A percentile compares a stretch with the other conserved stretches of the same genome.
These are phyloP conservation scores for Naganishia randhawae DNA, from an alignment of 768 basidiomycete species.

Conservation along the genomic window DNA sequence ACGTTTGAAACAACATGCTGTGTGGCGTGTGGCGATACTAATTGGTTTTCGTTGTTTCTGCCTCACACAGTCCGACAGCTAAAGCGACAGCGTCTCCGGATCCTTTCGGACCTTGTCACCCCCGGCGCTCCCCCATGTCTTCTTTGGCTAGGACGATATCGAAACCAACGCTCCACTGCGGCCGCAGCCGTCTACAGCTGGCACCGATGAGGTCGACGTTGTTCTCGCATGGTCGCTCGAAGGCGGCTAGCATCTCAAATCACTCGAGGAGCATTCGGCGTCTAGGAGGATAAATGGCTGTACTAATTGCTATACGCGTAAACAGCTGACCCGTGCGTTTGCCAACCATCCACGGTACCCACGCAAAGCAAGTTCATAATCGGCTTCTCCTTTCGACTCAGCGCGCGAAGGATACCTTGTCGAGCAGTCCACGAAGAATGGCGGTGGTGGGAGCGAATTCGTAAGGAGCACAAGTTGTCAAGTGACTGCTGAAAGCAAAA, in stretches of 20 bases:
- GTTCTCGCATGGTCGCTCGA: too few species aligned
- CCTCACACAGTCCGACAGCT: conserved; percentile 42
- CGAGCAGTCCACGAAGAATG: conserved; percentile 88
- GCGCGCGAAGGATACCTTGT: conserved; percentile 87
- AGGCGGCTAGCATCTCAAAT: too few species aligned
- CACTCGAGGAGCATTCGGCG: too few species aligned
- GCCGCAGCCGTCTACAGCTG: conserved; percentile 22
- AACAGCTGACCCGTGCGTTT: too few species aligned
- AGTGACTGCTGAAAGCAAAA: conserved; percentile 55
- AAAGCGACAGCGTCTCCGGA: conserved; percentile 64
- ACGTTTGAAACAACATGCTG: too few species aligned
- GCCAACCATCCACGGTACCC: conserved; percentile 57
- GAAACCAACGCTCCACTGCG: neutral
- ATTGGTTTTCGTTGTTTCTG: neutral
- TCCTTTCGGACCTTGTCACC: conserved; percentile 63
- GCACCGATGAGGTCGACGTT: too few species aligned
- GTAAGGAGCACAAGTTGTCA: conserved; percentile 66
- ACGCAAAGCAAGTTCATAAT: conserved; percentile 88
- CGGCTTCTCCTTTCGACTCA: conserved; percentile 85
- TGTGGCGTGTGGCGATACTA: too few species aligned
- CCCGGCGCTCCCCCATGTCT: conserved; percentile 58
- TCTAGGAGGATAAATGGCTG: too few species aligned
- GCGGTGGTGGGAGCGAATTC: conserved; percentile 93
- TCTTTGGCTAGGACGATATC: conserved; percentile 52
- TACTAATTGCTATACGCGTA: too few species aligned